These are phyloP conservation scores for Theileria annulata DNA, from an alignment of 169 alveolate species.

Conservation along the genomic window DNA sequence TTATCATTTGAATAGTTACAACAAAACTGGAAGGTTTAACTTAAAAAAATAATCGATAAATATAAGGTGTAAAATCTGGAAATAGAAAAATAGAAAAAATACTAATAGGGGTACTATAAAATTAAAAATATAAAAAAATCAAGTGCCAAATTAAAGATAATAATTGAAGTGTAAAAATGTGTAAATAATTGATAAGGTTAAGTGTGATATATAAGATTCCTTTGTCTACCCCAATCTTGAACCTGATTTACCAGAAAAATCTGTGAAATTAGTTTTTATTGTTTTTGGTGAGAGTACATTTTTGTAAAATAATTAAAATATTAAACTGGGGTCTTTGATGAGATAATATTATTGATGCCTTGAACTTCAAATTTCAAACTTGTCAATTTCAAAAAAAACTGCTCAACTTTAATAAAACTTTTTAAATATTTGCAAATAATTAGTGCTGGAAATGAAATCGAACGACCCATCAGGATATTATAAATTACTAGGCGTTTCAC, in stretches of 20 bases:
- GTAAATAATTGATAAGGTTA: neutral
- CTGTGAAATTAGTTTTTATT: neutral
- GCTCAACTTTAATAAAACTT: neutral
- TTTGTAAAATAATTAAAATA: neutral
- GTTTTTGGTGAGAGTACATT: neutral
- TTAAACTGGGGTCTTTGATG: neutral
- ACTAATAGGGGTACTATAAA: neutral
- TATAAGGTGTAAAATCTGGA: neutral
- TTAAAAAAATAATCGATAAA: neutral
- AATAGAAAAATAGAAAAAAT: neutral
- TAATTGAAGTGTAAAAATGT: neutral
- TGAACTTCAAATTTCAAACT: neutral
- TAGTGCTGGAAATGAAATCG: neutral
- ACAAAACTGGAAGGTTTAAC: neutral
- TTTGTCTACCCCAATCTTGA: neutral
- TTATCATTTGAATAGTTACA: neutral
- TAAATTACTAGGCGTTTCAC: slow-evolving; percentile 72
- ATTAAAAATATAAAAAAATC: too few species aligned
- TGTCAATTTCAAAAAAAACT: neutral
- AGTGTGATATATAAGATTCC: neutral
- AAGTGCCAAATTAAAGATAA: neutral
- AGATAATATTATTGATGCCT: neutral
- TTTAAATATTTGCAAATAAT: neutral
- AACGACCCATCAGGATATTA: slow-evolving; percentile 65
- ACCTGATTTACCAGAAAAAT: neutral